phyloP scores from a whole-genome alignment of 805 yeast genomes.

The Kuraishia capsulata region DNA sequence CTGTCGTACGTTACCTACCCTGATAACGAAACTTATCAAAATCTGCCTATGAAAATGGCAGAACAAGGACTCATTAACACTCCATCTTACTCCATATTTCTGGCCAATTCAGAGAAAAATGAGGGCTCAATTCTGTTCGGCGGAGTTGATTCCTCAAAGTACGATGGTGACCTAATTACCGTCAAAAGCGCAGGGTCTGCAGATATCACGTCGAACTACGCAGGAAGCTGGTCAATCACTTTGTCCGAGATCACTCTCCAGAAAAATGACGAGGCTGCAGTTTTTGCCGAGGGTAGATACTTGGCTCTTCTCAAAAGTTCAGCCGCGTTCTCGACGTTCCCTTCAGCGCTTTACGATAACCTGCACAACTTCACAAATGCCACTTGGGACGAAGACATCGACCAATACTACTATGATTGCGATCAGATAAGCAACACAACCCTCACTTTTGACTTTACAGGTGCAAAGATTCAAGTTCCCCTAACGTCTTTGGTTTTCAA shows the following conservation, averaged over 20 bases:
- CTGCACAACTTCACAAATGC: slow-evolving; percentile 28
- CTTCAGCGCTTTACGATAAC: slow-evolving; percentile 19
- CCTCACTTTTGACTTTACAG: slow-evolving; percentile 48
- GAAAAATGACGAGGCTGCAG: slow-evolving; percentile 10
- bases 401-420: slow-evolving; percentile 42
- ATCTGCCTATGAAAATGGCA: slow-evolving; percentile 57
- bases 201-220: too few relatives aligned
- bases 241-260: slow-evolving; percentile 28
- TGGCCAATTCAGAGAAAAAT: slow-evolving; percentile 31
- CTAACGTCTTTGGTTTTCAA: slow-evolving; percentile 9
- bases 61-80: slow-evolving; percentile 46
- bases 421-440: slow-evolving; percentile 11
- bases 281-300: slow-evolving; percentile 16
- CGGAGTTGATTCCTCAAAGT: slow-evolving; percentile 59
- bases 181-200: slow-evolving; percentile 42
- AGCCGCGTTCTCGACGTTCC: slow-evolving; percentile 40
- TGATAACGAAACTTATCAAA: slow-evolving; percentile 38
- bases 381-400: slow-evolving; percentile 26
- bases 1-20: slow-evolving; percentile 34
- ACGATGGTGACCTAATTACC: slow-evolving; percentile 38
- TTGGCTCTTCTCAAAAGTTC: slow-evolving; percentile 50
- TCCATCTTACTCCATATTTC: slow-evolving; percentile 52
- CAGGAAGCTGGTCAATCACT: slow-evolving; percentile 41
- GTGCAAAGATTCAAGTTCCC: slow-evolving; percentile 45
- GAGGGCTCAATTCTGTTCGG: slow-evolving; percentile 62